These are phyloP conservation scores for Trichoderma reesei DNA, from an alignment of 495 filamentous ascomycete genomes.

Conservation along the genomic window DNA sequence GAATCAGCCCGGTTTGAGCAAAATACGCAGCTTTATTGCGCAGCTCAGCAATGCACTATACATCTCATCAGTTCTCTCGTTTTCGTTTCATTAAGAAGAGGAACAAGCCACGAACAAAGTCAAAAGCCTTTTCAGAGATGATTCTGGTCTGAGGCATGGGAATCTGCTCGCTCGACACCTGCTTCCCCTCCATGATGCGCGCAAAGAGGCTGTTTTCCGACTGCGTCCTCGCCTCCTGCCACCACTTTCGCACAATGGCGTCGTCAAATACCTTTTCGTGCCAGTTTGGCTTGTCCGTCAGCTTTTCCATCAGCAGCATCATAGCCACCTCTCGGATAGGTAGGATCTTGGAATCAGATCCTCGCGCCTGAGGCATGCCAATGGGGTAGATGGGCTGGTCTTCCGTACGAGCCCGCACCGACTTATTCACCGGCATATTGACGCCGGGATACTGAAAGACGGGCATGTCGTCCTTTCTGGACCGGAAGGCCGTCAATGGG, in stretches of 20 bases:
- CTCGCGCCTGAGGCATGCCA: background rate
- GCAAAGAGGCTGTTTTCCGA: slow-evolving; percentile 21
- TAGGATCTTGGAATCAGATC: slow-evolving; percentile 10
- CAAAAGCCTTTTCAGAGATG: slow-evolving; percentile 27
- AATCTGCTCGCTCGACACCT: slow-evolving; percentile 4
- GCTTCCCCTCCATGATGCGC: slow-evolving; percentile 13
- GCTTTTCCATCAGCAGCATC: slow-evolving; percentile 28
- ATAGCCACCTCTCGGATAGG: slow-evolving; percentile 29
- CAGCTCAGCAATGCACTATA: slow-evolving; percentile 41
- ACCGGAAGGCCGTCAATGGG: too few species aligned
- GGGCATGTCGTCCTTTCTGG: background rate
- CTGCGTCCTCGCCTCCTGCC: slow-evolving; percentile 23
- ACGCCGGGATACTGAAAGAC: background rate
- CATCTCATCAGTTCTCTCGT: background rate
- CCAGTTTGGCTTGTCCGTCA: slow-evolving; percentile 41
- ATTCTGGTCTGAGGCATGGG: background rate
- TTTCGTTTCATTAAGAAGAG: background rate
- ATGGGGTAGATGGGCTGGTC: background rate
- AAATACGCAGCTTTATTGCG: slow-evolving; percentile 33
- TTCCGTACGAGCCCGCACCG: background rate
- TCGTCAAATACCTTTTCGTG: slow-evolving; percentile 48
- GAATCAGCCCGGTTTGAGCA: slow-evolving; percentile 25
- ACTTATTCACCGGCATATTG: background rate
- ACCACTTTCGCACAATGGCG: slow-evolving; percentile 28
- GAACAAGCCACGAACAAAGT: slow-evolving; percentile 27